These are phyloP conservation scores for Nakazawaea siamensis DNA, from an alignment of 805 yeast species.

Conservation along the genomic window DNA sequence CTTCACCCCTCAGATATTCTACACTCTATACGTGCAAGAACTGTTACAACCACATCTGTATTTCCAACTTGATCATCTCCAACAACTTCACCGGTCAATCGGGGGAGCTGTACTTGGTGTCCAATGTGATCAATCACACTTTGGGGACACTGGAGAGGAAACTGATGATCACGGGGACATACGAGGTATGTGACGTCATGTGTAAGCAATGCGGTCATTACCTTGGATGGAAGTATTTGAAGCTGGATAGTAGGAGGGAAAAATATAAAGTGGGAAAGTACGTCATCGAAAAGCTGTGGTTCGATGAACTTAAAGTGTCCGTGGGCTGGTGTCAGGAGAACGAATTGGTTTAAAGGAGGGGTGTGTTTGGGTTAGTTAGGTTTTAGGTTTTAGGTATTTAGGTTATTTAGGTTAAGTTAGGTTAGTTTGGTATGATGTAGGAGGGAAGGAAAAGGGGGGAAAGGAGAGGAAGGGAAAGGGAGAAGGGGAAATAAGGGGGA, in stretches of 20 bases:
- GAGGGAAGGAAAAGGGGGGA: background rate
- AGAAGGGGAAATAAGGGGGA: background rate
- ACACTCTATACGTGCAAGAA: slow-evolving; percentile 15
- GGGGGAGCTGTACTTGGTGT: slow-evolving; percentile 51
- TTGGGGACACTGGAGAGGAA: slow-evolving; percentile 14
- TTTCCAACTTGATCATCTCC: slow-evolving; percentile 20
- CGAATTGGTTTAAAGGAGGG: background rate
- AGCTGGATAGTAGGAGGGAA: slow-evolving; percentile 36
- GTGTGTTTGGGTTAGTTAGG: background rate
- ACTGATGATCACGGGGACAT: slow-evolving; percentile 53
- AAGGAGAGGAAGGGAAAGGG: background rate
- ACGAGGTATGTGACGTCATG: slow-evolving; percentile 44
- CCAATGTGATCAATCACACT: slow-evolving; percentile 26
- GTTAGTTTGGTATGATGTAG: background rate
- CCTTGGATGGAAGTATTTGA: slow-evolving; percentile 59
- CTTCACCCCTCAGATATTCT: background rate
- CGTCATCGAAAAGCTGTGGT: slow-evolving; percentile 34
- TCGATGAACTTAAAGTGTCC: slow-evolving; percentile 6
- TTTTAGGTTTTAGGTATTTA: too few species aligned
- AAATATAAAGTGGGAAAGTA: slow-evolving; percentile 54
- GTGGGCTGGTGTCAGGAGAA: too few species aligned
- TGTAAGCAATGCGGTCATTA: slow-evolving; percentile 47
- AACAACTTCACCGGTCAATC: slow-evolving; percentile 42
- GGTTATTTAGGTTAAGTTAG: too few species aligned
- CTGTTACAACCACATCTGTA: slow-evolving; percentile 22